Conservation (phyloP, 78 protist genomes). For the Planoprotostelium fungivorum region DNA sequence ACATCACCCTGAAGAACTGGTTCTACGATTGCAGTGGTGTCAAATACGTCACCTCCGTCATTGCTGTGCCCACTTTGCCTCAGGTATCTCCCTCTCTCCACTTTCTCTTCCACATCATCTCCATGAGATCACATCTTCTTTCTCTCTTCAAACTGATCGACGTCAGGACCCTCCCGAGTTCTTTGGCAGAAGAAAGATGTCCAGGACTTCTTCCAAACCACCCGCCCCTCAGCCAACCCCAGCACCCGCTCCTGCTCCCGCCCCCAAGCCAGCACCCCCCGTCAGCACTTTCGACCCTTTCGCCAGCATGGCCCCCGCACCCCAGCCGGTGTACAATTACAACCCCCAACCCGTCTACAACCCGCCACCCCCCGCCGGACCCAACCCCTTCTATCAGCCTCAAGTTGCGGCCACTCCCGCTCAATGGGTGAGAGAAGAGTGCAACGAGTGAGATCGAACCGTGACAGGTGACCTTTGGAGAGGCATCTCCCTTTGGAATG, state of each 20-base stretch:
- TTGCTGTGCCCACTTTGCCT: constrained; percentile 61
- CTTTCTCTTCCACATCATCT: background rate
- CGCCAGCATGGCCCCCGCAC: background rate
- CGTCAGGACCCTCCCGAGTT: constrained; percentile 66
- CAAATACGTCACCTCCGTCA: constrained; percentile 36
- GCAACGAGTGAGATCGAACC: background rate
- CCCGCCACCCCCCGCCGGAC: background rate
- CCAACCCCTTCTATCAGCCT: background rate
- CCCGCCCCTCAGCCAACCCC: constrained; percentile 30
- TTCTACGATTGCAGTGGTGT: constrained; percentile 48
- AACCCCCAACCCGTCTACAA: background rate
- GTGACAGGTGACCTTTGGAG: background rate
- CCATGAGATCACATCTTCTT: background rate
- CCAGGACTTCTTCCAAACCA: constrained; percentile 22
- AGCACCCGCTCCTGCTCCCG: constrained; percentile 15
- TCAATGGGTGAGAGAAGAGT: background rate
- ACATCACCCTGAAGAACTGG: constrained; percentile 49
- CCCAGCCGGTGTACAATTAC: background rate
- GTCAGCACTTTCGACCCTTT: background rate
- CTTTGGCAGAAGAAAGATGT: constrained; percentile 16
- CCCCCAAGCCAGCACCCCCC: constrained; percentile 39
- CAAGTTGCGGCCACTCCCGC: background rate
- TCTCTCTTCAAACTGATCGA: too few relatives aligned
- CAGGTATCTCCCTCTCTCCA: background rate
- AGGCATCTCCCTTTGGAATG: background rate